These are phyloP conservation scores for Pterula multifida DNA, from an alignment of 1,284 basidiomycete genomes.

Conservation along the genomic window DNA sequence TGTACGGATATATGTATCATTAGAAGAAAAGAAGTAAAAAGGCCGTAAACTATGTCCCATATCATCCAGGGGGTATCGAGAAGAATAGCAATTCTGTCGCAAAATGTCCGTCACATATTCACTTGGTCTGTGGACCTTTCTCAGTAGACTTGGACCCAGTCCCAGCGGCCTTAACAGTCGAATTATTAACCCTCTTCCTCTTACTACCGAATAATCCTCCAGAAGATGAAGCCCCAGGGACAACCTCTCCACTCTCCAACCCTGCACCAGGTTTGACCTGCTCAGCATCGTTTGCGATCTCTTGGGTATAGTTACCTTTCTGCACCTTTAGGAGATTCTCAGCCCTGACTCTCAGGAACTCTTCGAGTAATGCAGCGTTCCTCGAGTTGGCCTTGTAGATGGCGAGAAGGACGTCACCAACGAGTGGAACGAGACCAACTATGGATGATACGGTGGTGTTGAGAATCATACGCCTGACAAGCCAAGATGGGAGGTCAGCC, in stretches of 20 bases:
- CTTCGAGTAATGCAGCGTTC: constrained; percentile 70
- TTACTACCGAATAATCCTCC: background rate
- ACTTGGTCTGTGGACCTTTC: too few relatives aligned
- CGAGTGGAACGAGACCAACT: constrained; percentile 68
- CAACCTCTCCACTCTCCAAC: constrained; percentile 21
- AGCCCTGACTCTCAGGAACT: constrained; percentile 57
- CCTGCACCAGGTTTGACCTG: constrained; percentile 43
- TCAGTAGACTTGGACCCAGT: background rate
- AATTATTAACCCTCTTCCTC: background rate
- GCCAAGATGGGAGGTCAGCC: constrained; percentile 63
- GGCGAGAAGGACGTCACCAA: constrained; percentile 69
- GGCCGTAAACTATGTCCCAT: too few relatives aligned
- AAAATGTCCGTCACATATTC: too few relatives aligned
- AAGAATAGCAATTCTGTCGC: too few relatives aligned
- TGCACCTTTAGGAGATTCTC: constrained; percentile 43
- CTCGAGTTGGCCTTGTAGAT: constrained; percentile 83
- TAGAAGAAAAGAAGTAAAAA: too few relatives aligned
- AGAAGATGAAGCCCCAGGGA: background rate
- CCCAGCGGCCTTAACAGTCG: background rate
- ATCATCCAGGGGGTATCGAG: too few relatives aligned
- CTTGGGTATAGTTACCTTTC: constrained; percentile 13
- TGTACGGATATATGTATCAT: too few relatives aligned
- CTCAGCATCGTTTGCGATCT: constrained; percentile 23
- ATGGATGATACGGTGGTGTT: constrained; percentile 70
- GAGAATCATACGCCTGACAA: constrained; percentile 61